These are phyloP conservation scores for Globisporangium irregulare DNA, from an alignment of 352 stramenopile genomes.

Conservation along the genomic window DNA sequence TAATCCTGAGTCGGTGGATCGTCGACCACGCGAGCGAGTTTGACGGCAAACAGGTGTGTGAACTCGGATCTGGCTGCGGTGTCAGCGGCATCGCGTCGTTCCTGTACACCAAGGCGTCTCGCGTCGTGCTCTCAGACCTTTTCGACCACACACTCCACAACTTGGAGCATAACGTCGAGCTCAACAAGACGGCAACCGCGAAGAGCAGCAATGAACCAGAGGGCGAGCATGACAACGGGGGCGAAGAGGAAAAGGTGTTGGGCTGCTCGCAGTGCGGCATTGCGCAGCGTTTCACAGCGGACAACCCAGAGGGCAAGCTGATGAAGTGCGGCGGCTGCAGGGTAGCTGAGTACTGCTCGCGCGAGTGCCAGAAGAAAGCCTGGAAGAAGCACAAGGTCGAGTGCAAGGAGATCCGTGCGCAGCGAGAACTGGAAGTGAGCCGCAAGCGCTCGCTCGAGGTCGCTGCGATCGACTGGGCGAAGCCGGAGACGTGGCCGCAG, in stretches of 20 bases:
- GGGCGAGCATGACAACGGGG: slow-evolving; percentile 12
- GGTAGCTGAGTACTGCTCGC: slow-evolving; percentile 77
- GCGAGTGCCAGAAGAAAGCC: slow-evolving; percentile 82
- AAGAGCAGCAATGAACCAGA: slow-evolving; percentile 5
- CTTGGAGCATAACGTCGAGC: slow-evolving; percentile 70
- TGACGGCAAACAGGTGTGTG: slow-evolving; percentile 70
- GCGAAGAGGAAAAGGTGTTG: slow-evolving; percentile 27
- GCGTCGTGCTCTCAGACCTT: slow-evolving; percentile 82
- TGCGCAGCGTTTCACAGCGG: slow-evolving; percentile 69
- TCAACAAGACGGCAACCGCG: slow-evolving; percentile 45
- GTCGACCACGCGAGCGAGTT: slow-evolving; percentile 66
- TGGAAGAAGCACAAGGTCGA: slow-evolving; percentile 85
- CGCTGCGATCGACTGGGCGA: slow-evolving; percentile 76
- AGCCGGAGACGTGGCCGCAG: slow-evolving; percentile 64
- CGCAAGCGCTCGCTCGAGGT: slow-evolving; percentile 43
- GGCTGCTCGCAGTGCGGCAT: slow-evolving; percentile 68
- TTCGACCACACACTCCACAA: slow-evolving; percentile 84
- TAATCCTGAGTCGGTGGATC: slow-evolving; percentile 84
- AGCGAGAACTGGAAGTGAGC: slow-evolving; percentile 25
- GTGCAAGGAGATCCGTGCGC: slow-evolving; percentile 65
- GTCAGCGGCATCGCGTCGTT: slow-evolving; percentile 76
- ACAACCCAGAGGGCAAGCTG: slow-evolving; percentile 87
- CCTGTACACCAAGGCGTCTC: slow-evolving; percentile 71
- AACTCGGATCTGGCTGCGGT: slow-evolving; percentile 81
- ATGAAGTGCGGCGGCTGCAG: slow-evolving; percentile 80